Base-by-base conservation (phyloP, 345 rosid genomes). In the Eucalyptus shirleyi region DNA sequence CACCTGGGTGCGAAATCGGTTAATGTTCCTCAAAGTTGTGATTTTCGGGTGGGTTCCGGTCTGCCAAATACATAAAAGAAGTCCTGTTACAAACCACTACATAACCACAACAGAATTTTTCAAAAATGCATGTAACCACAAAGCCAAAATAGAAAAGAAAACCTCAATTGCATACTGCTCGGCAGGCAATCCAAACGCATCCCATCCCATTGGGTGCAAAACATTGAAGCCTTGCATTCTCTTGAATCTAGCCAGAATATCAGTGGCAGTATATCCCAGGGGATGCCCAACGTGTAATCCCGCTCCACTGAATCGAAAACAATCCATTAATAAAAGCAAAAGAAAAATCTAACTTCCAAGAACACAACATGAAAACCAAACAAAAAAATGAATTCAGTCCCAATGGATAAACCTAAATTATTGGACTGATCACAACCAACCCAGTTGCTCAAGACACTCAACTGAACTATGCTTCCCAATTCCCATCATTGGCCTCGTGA, bases 221-320 rank as follows among this genome's bases (percentile, higher is more conserved):
- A 98, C 99, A 93, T 96, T 98, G 94, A 92, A 96, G 87, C 98
- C 98, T 90, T 98, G 98, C 99, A 98, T 98, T 3, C 99, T 95
- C 90, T 93, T 96, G 86, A 95, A 91, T 94, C 98, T 95, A 5
- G 99, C 98, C 40, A 98, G 92, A 88, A 98, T 95, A 87, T 98
- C 99, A 24, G 99, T 98, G 81, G 99, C 99, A 51, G 99, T 98
- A 47, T 98, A 97, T 55, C 99, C 99, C 90, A 98, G 77, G 67
- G 99, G 99, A 93, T 98, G 99, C 15, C 99, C 99, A 86, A 98
- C 99, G 91, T 98, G 99, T 86, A 98, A 94, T 87, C 99, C 99
- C 88, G 99, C 96, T 92, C 99, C 99, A 93, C 99, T 96, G 96
- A 92, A 77, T 77, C 24, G 3, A 77, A 77, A 90, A 86, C 21